Conservation (phyloP, 208 protist genomes). For the Crithidia bombi region DNA sequence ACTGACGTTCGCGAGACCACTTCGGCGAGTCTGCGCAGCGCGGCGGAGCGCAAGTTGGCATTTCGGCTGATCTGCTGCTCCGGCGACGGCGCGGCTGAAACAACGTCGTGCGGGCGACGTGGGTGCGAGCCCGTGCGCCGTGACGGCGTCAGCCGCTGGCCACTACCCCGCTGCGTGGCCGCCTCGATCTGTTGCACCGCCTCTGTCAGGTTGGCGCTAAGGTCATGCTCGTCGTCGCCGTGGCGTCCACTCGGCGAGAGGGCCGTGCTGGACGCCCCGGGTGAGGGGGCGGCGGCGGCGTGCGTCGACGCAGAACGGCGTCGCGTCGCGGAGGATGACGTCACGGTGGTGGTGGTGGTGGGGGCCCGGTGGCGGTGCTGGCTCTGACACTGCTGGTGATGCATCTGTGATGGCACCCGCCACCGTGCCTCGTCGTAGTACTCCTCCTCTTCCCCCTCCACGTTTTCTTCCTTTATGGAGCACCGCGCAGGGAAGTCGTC, state of each 20-base stretch:
- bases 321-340: background rate
- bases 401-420: background rate
- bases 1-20: constrained; percentile 71
- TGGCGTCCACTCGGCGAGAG: background rate
- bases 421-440: constrained; percentile 15
- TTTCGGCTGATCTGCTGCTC: constrained; percentile 27
- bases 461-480: background rate
- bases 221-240: background rate
- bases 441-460: constrained; percentile 9
- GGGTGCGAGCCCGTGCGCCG: constrained; percentile 5
- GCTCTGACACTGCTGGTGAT: background rate
- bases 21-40: constrained; percentile 60
- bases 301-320: background rate
- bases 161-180: constrained; percentile 5
- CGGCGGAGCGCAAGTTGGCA: constrained; percentile 38
- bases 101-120: background rate
- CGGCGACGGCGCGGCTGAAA: background rate
- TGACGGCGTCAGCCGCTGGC: constrained; percentile 5
- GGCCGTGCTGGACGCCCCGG: background rate
- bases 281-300: background rate
- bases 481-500: background rate
- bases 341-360: background rate
- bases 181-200: constrained; percentile 32
- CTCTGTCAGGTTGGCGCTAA: constrained; percentile 12
- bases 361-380: background rate